phyloP scores from a whole-genome alignment of 2,329 filamentous ascomycete genomes.

The Chaetomium globosum region DNA sequence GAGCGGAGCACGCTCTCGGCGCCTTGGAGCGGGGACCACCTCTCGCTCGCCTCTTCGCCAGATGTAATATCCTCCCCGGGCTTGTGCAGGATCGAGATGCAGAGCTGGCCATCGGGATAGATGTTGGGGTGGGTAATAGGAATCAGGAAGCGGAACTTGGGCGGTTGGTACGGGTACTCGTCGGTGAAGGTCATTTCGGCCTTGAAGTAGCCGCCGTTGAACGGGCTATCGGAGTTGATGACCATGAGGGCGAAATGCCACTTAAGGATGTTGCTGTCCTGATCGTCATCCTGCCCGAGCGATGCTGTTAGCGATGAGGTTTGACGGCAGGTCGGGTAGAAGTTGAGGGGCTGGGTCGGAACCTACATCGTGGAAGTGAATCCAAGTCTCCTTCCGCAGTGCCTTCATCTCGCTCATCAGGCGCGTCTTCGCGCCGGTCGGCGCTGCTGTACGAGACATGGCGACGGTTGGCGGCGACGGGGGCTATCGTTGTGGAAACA shows the following conservation, averaged over 20 bases:
- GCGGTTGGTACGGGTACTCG: slow-evolving; percentile 89
- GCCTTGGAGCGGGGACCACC: slow-evolving; percentile 91
- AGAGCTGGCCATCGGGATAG: slow-evolving; percentile 85
- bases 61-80: slow-evolving; percentile 93
- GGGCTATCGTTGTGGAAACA: no score
- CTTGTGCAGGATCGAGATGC: slow-evolving; percentile 93
- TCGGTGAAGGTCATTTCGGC: slow-evolving; percentile 83
- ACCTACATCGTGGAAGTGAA: slow-evolving; percentile 67
- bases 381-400: slow-evolving; percentile 88
- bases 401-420: slow-evolving; percentile 86
- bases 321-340: background rate
- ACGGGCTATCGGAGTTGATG: slow-evolving; percentile 86
- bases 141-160: slow-evolving; percentile 79
- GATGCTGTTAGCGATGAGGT: slow-evolving; percentile 9
- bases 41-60: slow-evolving; percentile 84
- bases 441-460: slow-evolving; percentile 27
- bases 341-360: background rate
- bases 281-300: slow-evolving; percentile 59
- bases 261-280: slow-evolving; percentile 73
- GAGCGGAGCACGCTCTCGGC: slow-evolving; percentile 94
- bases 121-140: slow-evolving; percentile 92
- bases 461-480: background rate
- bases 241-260: slow-evolving; percentile 92
- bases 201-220: slow-evolving; percentile 90
- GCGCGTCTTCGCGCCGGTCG: slow-evolving; percentile 68